Percentiles rank a stretch among this genome's conserved stretches.
Evolutionary conservation across 2,329 filamentous ascomycete genomes (phyloP).

Genomic region (Podosphaera aphanis): DNA sequence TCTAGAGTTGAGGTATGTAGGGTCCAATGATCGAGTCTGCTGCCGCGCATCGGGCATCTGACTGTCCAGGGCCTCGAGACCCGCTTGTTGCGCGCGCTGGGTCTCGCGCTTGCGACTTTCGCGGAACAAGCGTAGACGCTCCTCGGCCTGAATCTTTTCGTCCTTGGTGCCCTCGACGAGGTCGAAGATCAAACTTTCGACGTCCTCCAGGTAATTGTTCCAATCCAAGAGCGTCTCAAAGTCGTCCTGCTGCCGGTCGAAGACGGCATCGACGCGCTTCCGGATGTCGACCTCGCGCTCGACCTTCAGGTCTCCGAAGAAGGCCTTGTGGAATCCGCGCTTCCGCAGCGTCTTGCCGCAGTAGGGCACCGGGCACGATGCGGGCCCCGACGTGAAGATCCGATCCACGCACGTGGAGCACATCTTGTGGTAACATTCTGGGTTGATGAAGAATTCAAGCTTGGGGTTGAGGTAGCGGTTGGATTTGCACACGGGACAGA

Average conservation of each 20-base stretch:
- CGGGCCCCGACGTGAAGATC: conserved; percentile 77
- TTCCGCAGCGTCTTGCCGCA: conserved; percentile 74
- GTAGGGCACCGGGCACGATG: conserved; percentile 73
- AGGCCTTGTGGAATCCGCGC: conserved; percentile 63
- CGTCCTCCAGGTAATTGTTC: conserved; percentile 86
- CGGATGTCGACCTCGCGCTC: conserved; percentile 90
- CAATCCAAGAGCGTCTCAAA: conserved; percentile 66
- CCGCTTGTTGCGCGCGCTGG: conserved; percentile 32
- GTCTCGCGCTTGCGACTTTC: conserved; percentile 47
- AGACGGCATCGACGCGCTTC: conserved; percentile 51
- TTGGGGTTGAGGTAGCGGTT: conserved; percentile 83
- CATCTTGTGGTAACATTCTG: conserved; percentile 98
- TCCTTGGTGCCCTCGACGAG: conserved; percentile 48
- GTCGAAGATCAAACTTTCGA: conserved; percentile 77
- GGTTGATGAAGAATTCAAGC: conserved; percentile 90
- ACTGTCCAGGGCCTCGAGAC: conserved; percentile 30
- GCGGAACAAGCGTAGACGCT: conserved; percentile 42
- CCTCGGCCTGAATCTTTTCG: conserved; percentile 23
- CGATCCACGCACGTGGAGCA: conserved; percentile 89
- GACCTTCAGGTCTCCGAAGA: conserved; percentile 67
- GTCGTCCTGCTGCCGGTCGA: conserved; percentile 77
- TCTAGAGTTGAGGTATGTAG: conserved; percentile 46
- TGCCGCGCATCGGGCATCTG: conserved; percentile 35
- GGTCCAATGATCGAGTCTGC: conserved; percentile 32
- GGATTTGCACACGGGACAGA: conserved; percentile 94